Base-by-base conservation (phyloP, 148 eudicot species). In the Polygonum maritimum region DNA sequence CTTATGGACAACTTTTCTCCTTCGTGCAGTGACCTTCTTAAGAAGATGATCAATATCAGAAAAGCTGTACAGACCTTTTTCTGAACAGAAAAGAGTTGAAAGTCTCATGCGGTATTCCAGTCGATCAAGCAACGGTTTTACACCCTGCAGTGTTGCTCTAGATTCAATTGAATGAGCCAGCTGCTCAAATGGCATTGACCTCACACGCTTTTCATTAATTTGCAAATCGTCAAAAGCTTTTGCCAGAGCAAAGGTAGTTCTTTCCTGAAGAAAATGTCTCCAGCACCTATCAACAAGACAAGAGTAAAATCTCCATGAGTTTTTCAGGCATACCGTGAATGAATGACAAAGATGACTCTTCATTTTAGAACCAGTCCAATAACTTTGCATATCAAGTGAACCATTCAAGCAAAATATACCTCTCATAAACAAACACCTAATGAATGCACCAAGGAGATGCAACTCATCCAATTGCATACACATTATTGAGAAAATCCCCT, bases 191-290 rank as follows among this genome's bases (percentile, higher is more conserved):
- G 75, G 75, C 75, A 72, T 72, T 4, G 16, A 8, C 36, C 54
- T 72, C 75, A 72, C 75, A 72, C 8, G 33, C 14, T 48, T 72
- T 72, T 72, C 75, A 72, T 72, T 72, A 19, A 72, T 72, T n/a
- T 72, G 49, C 51, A 72, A 72, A 18, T 44, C 52, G 44, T 19
- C 75, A 72, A 72, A 72, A 19, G 49, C 54, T 26, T 44, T 72
- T 41, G 75, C 75, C 54, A 72, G 52, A 45, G 54, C 31, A 72
- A 72, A 41, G 54, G 74, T 71, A 41, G 74, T 71, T 71, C 54
- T 71, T 44, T 48, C 7, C 16, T 19, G 52, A 72, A 41, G 54
- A 72, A 72, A 72, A 21, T 44, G 75, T 10, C 75, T 48, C 75
- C 75, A 44, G 35, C 54, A 72, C 75, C 75, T 72, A 72, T 19